These are phyloP conservation scores for Elaeis oleifera DNA, from an alignment of 202 grass and related monocot genomes.

Conservation along the genomic window DNA sequence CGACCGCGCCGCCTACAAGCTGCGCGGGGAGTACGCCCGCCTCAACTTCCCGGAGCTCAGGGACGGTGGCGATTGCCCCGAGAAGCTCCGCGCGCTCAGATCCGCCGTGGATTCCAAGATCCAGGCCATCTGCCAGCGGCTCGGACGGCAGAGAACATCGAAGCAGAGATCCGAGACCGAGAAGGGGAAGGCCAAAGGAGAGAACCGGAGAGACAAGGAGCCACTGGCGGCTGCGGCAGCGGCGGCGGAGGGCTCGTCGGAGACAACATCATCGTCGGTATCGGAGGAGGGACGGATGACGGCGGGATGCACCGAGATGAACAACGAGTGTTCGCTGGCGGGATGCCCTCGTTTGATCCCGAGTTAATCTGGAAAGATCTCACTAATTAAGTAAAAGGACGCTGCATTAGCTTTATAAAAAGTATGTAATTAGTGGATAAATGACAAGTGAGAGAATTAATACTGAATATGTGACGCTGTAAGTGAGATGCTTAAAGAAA, in stretches of 20 bases:
- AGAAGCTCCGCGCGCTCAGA: not conserved
- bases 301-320: conserved; percentile 5
- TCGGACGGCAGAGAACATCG: not conserved
- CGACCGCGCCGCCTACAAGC: conserved; percentile 6
- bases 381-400: not conserved
- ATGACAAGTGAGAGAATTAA: no score
- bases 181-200: no score
- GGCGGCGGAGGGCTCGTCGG: not conserved
- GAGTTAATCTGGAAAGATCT: conserved; percentile 81
- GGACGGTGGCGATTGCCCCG: conserved; percentile 3
- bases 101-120: conserved; percentile 3
- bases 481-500: no score
- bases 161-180: not conserved
- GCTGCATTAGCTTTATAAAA: no score
- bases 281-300: conserved; percentile 18
- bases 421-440: no score
- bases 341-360: conserved; percentile 76
- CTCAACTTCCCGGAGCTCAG: conserved; percentile 9
- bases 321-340: conserved; percentile 40
- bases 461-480: no score
- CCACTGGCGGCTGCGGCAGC: not conserved
- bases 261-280: conserved; percentile 1
- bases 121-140: conserved; percentile 12
- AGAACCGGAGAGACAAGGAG: no score
- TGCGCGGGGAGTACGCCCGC: conserved; percentile 25